phyloP scores from a whole-genome alignment of 2,329 filamentous ascomycete genomes.

The Diaporthe amygdali region DNA sequence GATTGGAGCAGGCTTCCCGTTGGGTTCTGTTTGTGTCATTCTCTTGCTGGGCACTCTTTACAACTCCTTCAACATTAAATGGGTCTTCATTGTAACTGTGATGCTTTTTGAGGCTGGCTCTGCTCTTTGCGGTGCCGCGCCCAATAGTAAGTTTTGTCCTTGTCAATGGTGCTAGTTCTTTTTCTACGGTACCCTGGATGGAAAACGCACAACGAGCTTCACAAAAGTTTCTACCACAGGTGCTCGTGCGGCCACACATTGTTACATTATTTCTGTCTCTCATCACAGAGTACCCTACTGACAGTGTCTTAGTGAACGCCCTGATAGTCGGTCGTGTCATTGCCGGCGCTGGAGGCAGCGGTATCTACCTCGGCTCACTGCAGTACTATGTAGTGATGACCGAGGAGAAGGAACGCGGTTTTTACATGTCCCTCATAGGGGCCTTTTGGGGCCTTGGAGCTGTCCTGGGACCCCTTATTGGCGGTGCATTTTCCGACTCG shows the following conservation, averaged over 20 bases:
- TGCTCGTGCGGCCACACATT: no score
- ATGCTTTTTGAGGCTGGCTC: slow-evolving; percentile 31
- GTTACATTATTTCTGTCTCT: background rate
- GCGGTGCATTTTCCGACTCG: slow-evolving; percentile 39
- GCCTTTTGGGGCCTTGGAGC: slow-evolving; percentile 43
- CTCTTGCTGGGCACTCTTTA: slow-evolving; percentile 42
- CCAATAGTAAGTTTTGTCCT: slow-evolving; percentile 30
- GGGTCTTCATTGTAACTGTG: slow-evolving; percentile 32
- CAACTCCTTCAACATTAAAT: slow-evolving; percentile 48
- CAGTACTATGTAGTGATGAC: slow-evolving; percentile 37
- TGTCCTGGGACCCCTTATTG: slow-evolving; percentile 44
- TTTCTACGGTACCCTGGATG: no score
- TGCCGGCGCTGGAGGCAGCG: slow-evolving; percentile 45
- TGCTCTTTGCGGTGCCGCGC: slow-evolving; percentile 44
- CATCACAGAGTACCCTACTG: no score
- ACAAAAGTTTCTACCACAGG: background rate
- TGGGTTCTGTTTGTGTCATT: slow-evolving; percentile 42
- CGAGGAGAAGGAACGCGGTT: slow-evolving; percentile 33
- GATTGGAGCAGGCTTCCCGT: slow-evolving; percentile 42
- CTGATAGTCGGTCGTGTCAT: slow-evolving; percentile 50
- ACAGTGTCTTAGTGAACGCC: slow-evolving; percentile 35
- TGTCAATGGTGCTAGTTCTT: no score
- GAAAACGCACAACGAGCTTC: background rate
- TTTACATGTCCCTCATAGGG: slow-evolving; percentile 38
- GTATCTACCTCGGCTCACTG: slow-evolving; percentile 40